Base-by-base conservation (phyloP, 768 basidiomycete species). In the Thelephora aurantiotincta region DNA sequence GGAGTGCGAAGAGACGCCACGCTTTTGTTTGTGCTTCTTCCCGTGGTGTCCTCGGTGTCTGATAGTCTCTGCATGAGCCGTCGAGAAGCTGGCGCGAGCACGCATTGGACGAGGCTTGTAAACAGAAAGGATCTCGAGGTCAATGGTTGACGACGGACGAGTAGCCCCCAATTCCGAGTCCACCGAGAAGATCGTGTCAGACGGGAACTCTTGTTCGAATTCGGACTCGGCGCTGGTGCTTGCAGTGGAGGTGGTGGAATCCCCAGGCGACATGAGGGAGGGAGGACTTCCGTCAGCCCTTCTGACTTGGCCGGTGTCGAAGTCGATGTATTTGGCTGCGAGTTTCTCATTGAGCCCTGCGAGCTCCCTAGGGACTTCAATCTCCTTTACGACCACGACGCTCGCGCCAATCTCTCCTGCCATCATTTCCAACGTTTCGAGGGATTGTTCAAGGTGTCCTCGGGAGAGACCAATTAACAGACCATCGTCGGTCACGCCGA, bases 371-470 rank as follows among this genome's bases (percentile, higher is more conserved):
- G 81, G 80, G 0, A 91, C 78, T 55, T 85, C 82, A 23, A 94
- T 78, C 58, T 92, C 88, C 65, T 88, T 89, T 13, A 92, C 82
- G 23, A 96, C 78, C 43, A 92, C 79, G 48, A 96, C 89, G 20
- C 86, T 87, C 0, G 89, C 93, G 1, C 90, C 91, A 35, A 97
- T 83, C 58, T 94, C 91, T 20, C 82, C 79, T 0, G 92, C 91
- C 93, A 98, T 98, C 69, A 78, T 79, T 60, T 87, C 87, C 12
- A 98, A 75, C 0, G 92, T 94, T 55, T 81, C 79, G 35, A 98
- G 65, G 2, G 84, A 89, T 54, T 74, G 73, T 49, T 86, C 83
- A 53, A 98, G 76, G 60, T 93, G 83, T 2, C 64, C 62, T 51
- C 75, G 68, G 2, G 74, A 68, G 5, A 97, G 73, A 1, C 93